Base-by-base conservation (phyloP, 768 basidiomycete species). In the Crepidotus variabilis region DNA sequence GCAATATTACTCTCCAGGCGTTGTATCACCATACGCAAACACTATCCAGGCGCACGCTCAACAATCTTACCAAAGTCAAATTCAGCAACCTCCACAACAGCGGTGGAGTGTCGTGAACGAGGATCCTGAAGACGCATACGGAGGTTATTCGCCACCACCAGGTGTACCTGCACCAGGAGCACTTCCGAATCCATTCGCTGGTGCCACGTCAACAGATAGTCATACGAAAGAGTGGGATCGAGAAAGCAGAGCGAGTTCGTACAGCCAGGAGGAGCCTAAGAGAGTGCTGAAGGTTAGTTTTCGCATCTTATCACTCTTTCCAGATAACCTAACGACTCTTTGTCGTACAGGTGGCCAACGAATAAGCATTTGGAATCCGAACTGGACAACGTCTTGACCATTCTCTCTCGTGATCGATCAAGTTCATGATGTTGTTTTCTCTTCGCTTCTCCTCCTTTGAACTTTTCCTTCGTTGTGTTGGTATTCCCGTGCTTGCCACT, bases 221-320 rank as follows among this genome's bases (percentile, higher is more conserved):
- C 10, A 68, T 61, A 47, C 64, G 64, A 61, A 18, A 32, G 53
- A 47, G 47, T 49, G n/a, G 59, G 57, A 22, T 33, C 45, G 18
- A 58, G 46, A 36, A 32, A 60, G 60, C 48, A 46, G 50, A 54
- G 60, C 45, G 57, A 60, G 57, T 52, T 46, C 57, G 53, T 36
- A 57, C 36, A 49, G 61, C 56, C 18, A 69, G 23, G 66, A 67
- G 28, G 61, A 61, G 50, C 64, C 64, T 20, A 63, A 50, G 61
- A 51, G 69, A 57, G 69, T 74, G 28, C 61, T 75, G 50, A 75
- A 75, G 67, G 71, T 71, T 22, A 13, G 68, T 61, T 52, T 43
- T 46, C 51, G 16, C n/a, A 8, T 7, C 23, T 51, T 24, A 33
- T 32, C 35, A 33, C 11, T 35, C 23, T 28, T 28, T 28, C 28